These are phyloP conservation scores for Silene latifolia DNA, from an alignment of 148 eudicot species.

Conservation along the genomic window DNA sequence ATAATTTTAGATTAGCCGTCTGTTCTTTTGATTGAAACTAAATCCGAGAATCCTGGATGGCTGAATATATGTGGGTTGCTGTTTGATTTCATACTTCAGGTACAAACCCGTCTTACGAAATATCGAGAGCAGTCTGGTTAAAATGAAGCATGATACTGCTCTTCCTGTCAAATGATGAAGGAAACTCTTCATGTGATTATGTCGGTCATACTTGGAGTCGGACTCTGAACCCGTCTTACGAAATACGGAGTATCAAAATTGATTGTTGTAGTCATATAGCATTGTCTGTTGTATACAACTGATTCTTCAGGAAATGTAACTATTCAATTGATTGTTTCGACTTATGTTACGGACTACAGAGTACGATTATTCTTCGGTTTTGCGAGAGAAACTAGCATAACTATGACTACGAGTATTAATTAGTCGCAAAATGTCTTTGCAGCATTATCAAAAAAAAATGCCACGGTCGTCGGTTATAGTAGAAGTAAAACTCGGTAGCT, in stretches of 20 bases:
- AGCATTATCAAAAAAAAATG: no score
- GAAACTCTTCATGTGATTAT: not conserved
- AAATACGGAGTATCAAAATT: not conserved
- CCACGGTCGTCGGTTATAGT: no score
- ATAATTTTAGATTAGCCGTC: not conserved
- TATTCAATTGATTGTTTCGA: no score
- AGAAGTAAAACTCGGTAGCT: no score
- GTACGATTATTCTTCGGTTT: no score
- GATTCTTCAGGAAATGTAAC: no score
- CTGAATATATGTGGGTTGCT: not conserved
- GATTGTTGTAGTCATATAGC: not conserved
- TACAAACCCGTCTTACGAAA: conserved; percentile 86
- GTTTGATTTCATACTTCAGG: conserved; percentile 37
- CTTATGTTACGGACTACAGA: no score
- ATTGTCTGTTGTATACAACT: no score
- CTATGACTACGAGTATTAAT: not conserved
- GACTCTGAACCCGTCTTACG: not conserved
- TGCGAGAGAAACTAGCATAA: no score
- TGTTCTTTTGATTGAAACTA: not conserved
- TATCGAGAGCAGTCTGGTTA: conserved; percentile 78
- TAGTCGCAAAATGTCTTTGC: not conserved
- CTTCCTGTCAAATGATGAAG: conserved; percentile 44
- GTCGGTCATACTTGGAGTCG: not conserved
- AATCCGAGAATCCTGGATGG: not conserved
- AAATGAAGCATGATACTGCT: conserved; percentile 77